phyloP scores from a whole-genome alignment of 2,329 filamentous ascomycete genomes.

The Diplocarpon rosae region DNA sequence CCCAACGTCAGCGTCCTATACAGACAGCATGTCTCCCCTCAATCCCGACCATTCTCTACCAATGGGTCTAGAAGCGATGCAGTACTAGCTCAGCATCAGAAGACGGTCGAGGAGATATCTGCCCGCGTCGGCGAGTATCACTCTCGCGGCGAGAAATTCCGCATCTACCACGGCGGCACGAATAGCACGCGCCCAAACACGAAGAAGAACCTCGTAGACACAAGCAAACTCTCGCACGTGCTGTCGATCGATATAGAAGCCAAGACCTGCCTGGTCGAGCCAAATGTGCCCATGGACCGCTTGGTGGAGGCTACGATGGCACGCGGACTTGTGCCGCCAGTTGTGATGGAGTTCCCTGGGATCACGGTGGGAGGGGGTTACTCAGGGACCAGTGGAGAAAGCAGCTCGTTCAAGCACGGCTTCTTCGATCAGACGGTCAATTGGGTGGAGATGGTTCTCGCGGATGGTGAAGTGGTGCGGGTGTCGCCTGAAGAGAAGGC shows the following conservation, averaged over 20 bases:
- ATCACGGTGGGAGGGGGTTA: slow-evolving; percentile 60
- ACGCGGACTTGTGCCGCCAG: slow-evolving; percentile 46
- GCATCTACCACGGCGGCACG: slow-evolving; percentile 47
- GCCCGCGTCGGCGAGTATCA: slow-evolving; percentile 36
- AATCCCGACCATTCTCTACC: slow-evolving; percentile 3
- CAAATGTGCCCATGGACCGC: slow-evolving; percentile 58
- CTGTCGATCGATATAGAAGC: slow-evolving; percentile 31
- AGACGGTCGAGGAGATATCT: slow-evolving; percentile 35
- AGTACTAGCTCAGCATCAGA: slow-evolving; percentile 28
- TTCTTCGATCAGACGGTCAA: slow-evolving; percentile 55
- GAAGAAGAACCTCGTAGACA: slow-evolving; percentile 35
- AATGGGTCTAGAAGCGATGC: neutral
- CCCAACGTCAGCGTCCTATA: neutral
- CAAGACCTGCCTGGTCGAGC: slow-evolving; percentile 46
- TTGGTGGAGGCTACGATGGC: slow-evolving; percentile 46
- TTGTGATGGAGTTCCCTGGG: slow-evolving; percentile 62
- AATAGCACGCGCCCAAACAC: slow-evolving; percentile 38
- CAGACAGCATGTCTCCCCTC: neutral
- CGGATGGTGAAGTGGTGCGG: slow-evolving; percentile 41
- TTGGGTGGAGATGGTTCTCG: slow-evolving; percentile 51
- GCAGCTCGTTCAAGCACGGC: slow-evolving; percentile 53
- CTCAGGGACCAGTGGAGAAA: slow-evolving; percentile 55
- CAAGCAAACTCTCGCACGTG: slow-evolving; percentile 36
- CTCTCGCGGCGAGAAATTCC: slow-evolving; percentile 36
- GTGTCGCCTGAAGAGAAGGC: slow-evolving; percentile 35